A percentile compares a stretch with the other conserved stretches of the same genome.
Evolutionary conservation across 2,329 filamentous ascomycete species (phyloP).

Genomic region (Orbilia oligospora): DNA sequence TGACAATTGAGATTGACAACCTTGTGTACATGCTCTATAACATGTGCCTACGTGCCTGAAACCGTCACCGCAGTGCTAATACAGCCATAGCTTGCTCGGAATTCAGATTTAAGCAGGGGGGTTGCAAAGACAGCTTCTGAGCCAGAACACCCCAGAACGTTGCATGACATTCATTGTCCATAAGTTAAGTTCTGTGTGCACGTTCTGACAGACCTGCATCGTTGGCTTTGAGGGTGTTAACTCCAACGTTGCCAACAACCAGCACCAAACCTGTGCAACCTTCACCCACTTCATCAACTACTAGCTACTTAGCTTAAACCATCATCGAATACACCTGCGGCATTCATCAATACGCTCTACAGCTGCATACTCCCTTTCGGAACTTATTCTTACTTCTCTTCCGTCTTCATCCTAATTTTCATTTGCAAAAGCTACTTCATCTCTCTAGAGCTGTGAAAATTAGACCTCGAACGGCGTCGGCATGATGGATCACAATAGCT

Average conservation of each 20-base stretch:
- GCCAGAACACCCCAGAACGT: neutral
- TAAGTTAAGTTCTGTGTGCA: neutral
- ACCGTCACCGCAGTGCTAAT: neutral
- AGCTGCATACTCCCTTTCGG: neutral
- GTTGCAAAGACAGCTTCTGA: neutral
- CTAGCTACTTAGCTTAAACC: neutral
- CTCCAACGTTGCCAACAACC: slow-evolving; percentile 12
- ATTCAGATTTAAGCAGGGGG: neutral
- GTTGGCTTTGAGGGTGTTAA: neutral
- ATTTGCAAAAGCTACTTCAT: neutral
- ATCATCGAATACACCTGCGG: neutral
- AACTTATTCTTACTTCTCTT: neutral
- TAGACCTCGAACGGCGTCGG: neutral
- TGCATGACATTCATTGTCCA: too few relatives aligned
- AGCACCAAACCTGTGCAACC: slow-evolving; percentile 8
- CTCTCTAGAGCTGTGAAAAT: neutral
- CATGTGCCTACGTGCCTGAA: neutral
- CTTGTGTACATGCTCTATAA: neutral
- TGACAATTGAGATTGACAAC: neutral
- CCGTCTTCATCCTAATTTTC: neutral
- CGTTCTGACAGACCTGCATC: neutral
- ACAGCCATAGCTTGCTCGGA: neutral
- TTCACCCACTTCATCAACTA: slow-evolving; percentile 1
- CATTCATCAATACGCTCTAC: neutral
- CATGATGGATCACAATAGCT: slow-evolving; percentile 48